These are phyloP conservation scores for Picea sitchensis DNA, from an alignment of 75 land plant genomes.

Conservation along the genomic window DNA sequence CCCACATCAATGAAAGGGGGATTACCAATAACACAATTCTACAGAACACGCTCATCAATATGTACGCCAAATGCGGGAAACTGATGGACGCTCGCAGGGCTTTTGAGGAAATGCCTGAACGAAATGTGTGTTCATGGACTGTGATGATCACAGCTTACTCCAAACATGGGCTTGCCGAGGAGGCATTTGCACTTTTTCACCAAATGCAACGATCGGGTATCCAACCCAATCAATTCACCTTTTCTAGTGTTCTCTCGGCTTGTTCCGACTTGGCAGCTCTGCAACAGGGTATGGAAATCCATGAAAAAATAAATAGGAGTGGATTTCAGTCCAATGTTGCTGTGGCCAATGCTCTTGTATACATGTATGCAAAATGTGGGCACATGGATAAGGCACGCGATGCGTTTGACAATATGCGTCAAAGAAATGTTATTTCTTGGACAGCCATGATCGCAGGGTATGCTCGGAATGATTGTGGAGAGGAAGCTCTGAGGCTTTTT, in stretches of 20 bases:
- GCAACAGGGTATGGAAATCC: conserved; percentile 25
- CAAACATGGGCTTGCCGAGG: conserved; percentile 13
- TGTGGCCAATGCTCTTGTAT: conserved; percentile 31
- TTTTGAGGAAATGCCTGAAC: conserved; percentile 28
- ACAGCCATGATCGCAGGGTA: conserved; percentile 52
- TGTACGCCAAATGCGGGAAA: conserved; percentile 18
- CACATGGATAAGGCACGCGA: conserved; percentile 35
- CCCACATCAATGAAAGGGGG: too few relatives aligned
- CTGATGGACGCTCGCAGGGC: conserved; percentile 19
- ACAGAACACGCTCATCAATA: conserved; percentile 38
- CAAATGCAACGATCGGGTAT: conserved; percentile 34
- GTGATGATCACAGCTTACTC: conserved; percentile 37
- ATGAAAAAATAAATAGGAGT: conserved; percentile 27
- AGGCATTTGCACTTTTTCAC: conserved; percentile 22
- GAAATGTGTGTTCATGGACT: conserved; percentile 47
- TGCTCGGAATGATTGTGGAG: conserved; percentile 33
- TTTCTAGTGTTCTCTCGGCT: conserved; percentile 36
- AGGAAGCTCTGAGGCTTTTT: conserved; percentile 41
- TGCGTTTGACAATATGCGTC: conserved; percentile 44
- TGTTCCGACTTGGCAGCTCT: conserved; percentile 11
- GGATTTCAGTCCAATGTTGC: conserved; percentile 13
- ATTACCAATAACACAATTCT: neutral
- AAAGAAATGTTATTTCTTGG: conserved; percentile 50
- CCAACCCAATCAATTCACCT: conserved; percentile 35
- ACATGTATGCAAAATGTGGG: conserved; percentile 61